These are phyloP conservation scores for Mucor saturninus DNA, from an alignment of 371 early-diverging fungal species.

Conservation along the genomic window DNA sequence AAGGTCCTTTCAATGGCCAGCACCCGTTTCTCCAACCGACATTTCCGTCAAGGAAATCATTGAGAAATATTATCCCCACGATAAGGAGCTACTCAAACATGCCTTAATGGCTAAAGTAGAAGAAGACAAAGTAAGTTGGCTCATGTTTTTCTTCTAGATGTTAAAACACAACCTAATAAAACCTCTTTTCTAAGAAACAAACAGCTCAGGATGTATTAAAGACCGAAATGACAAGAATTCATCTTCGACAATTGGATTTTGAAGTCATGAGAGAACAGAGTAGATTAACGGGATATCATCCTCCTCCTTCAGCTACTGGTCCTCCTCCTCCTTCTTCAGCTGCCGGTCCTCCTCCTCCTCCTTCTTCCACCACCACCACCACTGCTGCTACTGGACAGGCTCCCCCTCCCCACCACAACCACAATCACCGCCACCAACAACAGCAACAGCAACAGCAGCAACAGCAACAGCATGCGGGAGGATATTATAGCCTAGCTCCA, in stretches of 20 bases:
- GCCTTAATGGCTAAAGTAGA: constrained; percentile 53
- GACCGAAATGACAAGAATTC: constrained; percentile 44
- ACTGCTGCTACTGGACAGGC: no score
- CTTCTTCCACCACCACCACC: no score
- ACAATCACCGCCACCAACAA: no score
- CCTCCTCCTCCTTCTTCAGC: no score
- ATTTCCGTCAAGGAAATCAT: constrained; percentile 52
- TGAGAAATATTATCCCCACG: constrained; percentile 40
- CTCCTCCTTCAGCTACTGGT: no score
- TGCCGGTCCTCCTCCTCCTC: no score
- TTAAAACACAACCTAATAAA: not conserved
- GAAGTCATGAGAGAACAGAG: constrained; percentile 40
- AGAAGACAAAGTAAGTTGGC: constrained; percentile 53
- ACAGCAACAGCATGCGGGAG: no score
- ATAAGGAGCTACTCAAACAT: constrained; percentile 49
- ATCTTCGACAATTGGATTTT: constrained; percentile 41
- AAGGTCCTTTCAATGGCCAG: constrained; percentile 38
- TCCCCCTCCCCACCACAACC: no score
- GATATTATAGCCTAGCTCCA: constrained; percentile 10
- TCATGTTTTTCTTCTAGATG: not conserved
- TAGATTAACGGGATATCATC: not conserved
- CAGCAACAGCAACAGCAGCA: no score
- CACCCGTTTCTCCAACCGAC: constrained; percentile 26
- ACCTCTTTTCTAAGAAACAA: constrained; percentile 36
- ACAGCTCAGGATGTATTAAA: constrained; percentile 40